Evolutionary conservation across 2,329 filamentous ascomycete species (phyloP).

Genomic region (Fusarium dlaminii): DNA sequence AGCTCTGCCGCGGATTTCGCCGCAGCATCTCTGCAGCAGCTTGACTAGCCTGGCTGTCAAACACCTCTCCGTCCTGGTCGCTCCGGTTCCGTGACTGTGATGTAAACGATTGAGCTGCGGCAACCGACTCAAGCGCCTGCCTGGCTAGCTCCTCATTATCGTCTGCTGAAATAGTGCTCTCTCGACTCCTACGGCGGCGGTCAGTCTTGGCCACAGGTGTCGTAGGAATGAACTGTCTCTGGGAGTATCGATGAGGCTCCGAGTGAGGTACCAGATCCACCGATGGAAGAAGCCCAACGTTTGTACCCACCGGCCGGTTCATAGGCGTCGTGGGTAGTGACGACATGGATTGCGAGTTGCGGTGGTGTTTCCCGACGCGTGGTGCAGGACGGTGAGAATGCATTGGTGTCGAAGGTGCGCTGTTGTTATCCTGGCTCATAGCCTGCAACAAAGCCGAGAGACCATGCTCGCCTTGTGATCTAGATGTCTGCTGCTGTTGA

Average conservation of each 20-base stretch:
- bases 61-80: constrained; percentile 61
- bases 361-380: constrained; percentile 70
- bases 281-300: constrained; percentile 67
- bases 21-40: constrained; percentile 80
- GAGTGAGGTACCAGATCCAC: constrained; percentile 69
- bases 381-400: constrained; percentile 55
- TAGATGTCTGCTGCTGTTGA: constrained; percentile 62
- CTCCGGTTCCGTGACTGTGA: constrained; percentile 39
- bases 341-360: constrained; percentile 84
- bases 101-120: constrained; percentile 53
- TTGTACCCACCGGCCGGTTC: constrained; percentile 58
- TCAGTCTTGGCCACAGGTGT: constrained; percentile 55
- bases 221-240: constrained; percentile 54
- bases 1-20: constrained; percentile 63
- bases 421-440: constrained; percentile 76
- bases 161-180: constrained; percentile 83
- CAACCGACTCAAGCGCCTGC: constrained; percentile 63
- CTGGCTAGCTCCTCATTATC: constrained; percentile 67
- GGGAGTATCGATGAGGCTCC: constrained; percentile 61
- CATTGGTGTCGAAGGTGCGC: constrained; percentile 76
- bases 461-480: constrained; percentile 62
- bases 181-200: constrained; percentile 74
- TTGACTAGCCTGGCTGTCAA: constrained; percentile 80
- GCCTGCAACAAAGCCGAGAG: constrained; percentile 86
- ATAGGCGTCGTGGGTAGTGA: constrained; percentile 83